phyloP scores from a whole-genome alignment of 2,329 filamentous ascomycete genomes.

The Stachybotrys elegans region DNA sequence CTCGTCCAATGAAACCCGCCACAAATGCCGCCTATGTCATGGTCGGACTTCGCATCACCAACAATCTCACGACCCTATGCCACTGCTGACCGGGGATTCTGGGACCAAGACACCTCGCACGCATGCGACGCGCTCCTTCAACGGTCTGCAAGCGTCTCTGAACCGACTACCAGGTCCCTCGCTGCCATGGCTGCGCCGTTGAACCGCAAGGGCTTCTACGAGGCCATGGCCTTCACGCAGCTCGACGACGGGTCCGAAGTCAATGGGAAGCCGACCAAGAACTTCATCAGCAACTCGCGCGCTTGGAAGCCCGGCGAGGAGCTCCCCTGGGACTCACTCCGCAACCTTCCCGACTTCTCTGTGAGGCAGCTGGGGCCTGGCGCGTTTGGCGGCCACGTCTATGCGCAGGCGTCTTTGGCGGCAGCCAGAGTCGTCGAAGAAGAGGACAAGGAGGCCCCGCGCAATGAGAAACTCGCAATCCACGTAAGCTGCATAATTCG shows the following conservation, averaged over 20 bases:
- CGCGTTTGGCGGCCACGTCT: slow-evolving; percentile 33
- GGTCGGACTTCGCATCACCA: too few species aligned
- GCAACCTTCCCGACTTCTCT: slow-evolving; percentile 4
- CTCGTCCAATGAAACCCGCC: too few species aligned
- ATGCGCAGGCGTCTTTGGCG: slow-evolving; percentile 29
- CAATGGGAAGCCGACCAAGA: slow-evolving; percentile 9
- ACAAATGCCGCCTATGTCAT: too few species aligned
- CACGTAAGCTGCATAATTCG: slow-evolving; percentile 27
- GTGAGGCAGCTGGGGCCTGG: slow-evolving; percentile 14
- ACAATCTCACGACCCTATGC: too few species aligned
- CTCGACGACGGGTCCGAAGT: slow-evolving; percentile 13
- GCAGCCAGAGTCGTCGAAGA: slow-evolving; percentile 27
- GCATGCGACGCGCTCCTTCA: neutral
- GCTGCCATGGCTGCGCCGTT: slow-evolving; percentile 9
- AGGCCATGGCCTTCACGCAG: slow-evolving; percentile 20
- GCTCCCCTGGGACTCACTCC: slow-evolving; percentile 21
- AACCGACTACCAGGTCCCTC: neutral
- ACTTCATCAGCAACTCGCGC: slow-evolving; percentile 25
- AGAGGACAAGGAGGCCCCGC: slow-evolving; percentile 17
- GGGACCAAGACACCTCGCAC: neutral
- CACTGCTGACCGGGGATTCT: too few species aligned
- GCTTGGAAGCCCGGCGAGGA: slow-evolving; percentile 26
- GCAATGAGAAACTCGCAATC: slow-evolving; percentile 22
- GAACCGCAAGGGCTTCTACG: slow-evolving; percentile 22
- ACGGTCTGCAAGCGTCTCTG: neutral